Percentiles rank a stretch among this genome's conserved stretches.
Evolutionary conservation across 192 early-diverging fungal species (phyloP).

Genomic region (Dissophora ornata): DNA sequence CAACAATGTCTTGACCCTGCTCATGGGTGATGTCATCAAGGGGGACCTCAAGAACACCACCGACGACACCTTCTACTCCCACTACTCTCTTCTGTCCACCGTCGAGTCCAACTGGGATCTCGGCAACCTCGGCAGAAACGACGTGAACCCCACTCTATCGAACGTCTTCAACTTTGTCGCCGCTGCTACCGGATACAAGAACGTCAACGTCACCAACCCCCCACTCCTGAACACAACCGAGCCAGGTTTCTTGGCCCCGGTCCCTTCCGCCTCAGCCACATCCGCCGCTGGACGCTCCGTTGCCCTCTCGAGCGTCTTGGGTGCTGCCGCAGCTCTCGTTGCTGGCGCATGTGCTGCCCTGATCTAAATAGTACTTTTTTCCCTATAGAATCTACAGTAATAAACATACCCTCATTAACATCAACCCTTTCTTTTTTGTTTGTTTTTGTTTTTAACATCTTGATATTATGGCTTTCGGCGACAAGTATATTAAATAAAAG

Average conservation of each 20-base stretch:
- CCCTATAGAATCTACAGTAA: too few relatives aligned
- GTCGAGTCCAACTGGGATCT: constrained; percentile 74
- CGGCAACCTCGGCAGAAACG: constrained; percentile 64
- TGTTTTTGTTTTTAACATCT: too few relatives aligned
- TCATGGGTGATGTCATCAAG: constrained; percentile 55
- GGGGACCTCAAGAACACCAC: constrained; percentile 44
- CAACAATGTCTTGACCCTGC: constrained; percentile 58
- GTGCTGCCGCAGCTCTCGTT: not conserved
- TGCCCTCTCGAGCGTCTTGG: constrained; percentile 12
- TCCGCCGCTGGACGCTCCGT: not conserved
- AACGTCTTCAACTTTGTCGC: constrained; percentile 60
- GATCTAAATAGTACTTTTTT: too few relatives aligned
- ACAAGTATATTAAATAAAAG: too few relatives aligned
- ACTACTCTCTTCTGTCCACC: constrained; percentile 72
- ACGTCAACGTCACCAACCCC: constrained; percentile 46
- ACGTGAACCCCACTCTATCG: constrained; percentile 57
- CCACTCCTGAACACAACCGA: constrained; percentile 53
- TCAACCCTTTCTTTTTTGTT: too few relatives aligned
- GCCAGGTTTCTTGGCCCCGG: constrained; percentile 48
- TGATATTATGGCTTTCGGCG: too few relatives aligned
- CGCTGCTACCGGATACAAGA: constrained; percentile 45
- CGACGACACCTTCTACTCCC: constrained; percentile 71
- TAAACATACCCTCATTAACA: too few relatives aligned
- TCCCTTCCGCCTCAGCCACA: constrained; percentile 1
- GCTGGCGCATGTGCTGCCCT: constrained; percentile 14